Conservation (phyloP, 1,284 basidiomycete species). For the Ganoderma boninense region DNA sequence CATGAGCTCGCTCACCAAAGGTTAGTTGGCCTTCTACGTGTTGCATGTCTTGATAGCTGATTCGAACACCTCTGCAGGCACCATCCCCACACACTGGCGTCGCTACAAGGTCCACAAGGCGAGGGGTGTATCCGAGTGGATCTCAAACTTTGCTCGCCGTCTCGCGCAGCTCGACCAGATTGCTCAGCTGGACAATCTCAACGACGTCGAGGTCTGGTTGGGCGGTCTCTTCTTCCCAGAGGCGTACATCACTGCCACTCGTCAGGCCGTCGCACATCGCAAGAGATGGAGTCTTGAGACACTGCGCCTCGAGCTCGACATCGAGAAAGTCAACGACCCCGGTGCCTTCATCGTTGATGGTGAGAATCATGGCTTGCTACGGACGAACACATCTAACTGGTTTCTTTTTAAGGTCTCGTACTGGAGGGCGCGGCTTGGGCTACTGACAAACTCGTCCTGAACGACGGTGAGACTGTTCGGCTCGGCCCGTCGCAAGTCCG, state of each 20-base stretch:
- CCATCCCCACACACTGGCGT: conserved; percentile 88
- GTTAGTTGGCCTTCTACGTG: conserved; percentile 47
- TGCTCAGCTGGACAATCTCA: conserved; percentile 70
- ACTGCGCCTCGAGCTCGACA: conserved; percentile 80
- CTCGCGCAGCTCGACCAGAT: conserved; percentile 85
- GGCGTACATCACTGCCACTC: conserved; percentile 93
- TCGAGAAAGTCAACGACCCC: conserved; percentile 79
- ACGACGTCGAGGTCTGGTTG: conserved; percentile 85
- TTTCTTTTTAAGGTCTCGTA: conserved; percentile 67
- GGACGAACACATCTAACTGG: conserved; percentile 5
- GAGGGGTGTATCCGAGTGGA: conserved; percentile 86
- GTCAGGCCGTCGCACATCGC: conserved; percentile 91
- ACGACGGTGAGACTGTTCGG: conserved; percentile 82
- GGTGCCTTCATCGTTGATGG: conserved; percentile 88
- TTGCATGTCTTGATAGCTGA: not conserved
- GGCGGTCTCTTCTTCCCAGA: conserved; percentile 96
- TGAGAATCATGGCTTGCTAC: conserved; percentile 46
- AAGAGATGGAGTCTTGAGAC: conserved; percentile 94
- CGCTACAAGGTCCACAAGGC: conserved; percentile 87
- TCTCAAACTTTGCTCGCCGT: conserved; percentile 83
- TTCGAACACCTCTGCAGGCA: conserved; percentile 56
- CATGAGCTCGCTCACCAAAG: conserved; percentile 90
- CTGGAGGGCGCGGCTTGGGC: conserved; percentile 88
- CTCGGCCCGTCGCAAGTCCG: conserved; percentile 83
- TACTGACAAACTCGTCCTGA: conserved; percentile 73